phyloP scores from a whole-genome alignment of 495 filamentous ascomycete species.

The Tuber aestivum region DNA sequence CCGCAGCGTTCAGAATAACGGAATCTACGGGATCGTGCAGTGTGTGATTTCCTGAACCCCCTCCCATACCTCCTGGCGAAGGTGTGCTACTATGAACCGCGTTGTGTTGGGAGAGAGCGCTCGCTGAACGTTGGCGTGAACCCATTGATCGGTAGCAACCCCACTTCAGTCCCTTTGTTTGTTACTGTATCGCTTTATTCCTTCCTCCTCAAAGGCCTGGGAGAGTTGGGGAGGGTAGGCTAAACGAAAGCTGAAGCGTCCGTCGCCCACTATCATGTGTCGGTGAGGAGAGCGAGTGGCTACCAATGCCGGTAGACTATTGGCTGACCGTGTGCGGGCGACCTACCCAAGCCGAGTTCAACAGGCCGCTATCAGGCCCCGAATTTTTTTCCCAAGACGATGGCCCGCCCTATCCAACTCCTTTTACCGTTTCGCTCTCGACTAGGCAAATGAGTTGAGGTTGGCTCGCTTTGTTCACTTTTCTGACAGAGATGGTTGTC shows the following conservation, averaged over 20 bases:
- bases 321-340: not conserved
- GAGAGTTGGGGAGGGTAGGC: not conserved
- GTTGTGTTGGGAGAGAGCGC: conserved; percentile 38
- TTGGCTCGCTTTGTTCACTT: not conserved
- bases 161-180: not conserved
- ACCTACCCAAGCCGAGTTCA: not conserved
- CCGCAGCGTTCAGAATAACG: conserved; percentile 26
- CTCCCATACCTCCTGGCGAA: conserved; percentile 38
- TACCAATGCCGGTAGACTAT: not conserved
- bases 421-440: not conserved
- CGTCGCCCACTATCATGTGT: not conserved
- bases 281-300: conserved; percentile 1
- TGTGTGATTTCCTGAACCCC: conserved; percentile 21
- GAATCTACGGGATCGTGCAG: conserved; percentile 36
- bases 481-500: not conserved
- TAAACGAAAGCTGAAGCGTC: not conserved
- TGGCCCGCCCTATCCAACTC: not conserved
- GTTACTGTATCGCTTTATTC: not conserved
- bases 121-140: conserved; percentile 41
- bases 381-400: not conserved
- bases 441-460: not conserved
- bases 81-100: conserved; percentile 27
- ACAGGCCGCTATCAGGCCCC: not conserved
- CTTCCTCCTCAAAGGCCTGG: not conserved
- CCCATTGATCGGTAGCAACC: conserved; percentile 23